Base-by-base conservation (phyloP, 306 rosid species). In the Rosa chinensis region DNA sequence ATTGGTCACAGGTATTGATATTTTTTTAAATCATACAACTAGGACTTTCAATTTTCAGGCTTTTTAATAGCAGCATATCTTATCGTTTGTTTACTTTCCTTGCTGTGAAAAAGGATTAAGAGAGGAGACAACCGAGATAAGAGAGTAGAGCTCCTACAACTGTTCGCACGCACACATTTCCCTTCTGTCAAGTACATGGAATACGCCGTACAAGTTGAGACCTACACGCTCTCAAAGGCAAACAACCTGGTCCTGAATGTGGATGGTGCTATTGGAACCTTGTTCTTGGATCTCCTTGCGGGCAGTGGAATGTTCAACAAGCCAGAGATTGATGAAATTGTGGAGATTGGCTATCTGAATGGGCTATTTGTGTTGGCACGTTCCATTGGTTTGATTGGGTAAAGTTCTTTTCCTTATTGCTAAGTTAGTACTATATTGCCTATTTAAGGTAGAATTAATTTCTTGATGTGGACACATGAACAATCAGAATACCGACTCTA, bases 111-210 rank as follows among this genome's bases (percentile, higher is more conserved):
- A 84, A 96, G 99, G 93, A 91, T 96, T 87, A 96, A 96, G 96
- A 90, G 92, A 80, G 90, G 99, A 72, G 99, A 93, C 89, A 96
- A 93, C 94, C 89, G 84, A 87, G 98, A 96, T 79, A 91, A 96
- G 91, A 89, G 99, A 86, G 99, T 93, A 66, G 99, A 96, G 90
- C 87, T 96, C 76, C 91, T 96, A 77, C 99, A 96, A 76, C 80
- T 47, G 80, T 96, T 91, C 49, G 98, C 92, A 50, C 94, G 97
- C 72, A 90, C 98, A 2, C 90, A 96, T 87, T 96, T 93, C 88
- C 98, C 99, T 43, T 89, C 99, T 2, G 94, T 90, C 72, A 96
- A 93, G 87, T 96, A 96, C 96, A 93, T 96, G 96, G 98, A 96
- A 80, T 96, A 90, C 74, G 99, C 98, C 43, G 98, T 96, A 66